Evolutionary conservation across 164 flowering plant species (phyloP).

Genomic region (Chimonanthus praecox): DNA sequence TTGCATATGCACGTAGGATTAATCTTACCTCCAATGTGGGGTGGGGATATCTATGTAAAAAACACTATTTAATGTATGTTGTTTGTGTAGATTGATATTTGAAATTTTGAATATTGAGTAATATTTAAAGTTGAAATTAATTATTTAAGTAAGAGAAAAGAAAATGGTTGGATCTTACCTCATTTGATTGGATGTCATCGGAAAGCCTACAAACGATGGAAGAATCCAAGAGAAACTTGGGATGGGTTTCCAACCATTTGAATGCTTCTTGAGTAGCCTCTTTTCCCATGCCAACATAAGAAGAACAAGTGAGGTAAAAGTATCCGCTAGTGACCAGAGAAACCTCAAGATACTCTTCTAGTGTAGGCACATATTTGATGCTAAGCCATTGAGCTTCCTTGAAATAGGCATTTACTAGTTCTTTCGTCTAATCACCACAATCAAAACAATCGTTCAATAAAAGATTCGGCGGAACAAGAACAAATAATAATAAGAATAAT

Average conservation of each 20-base stretch:
- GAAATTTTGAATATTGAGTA: no score
- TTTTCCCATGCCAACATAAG: slow-evolving; percentile 1
- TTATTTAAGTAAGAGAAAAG: no score
- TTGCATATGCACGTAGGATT: no score
- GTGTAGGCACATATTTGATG: slow-evolving; percentile 18
- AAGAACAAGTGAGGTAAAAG: background rate
- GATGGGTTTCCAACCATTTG: background rate
- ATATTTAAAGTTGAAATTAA: no score
- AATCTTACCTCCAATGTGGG: no score
- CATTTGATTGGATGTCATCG: background rate
- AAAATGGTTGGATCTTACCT: background rate
- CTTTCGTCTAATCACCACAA: slow-evolving; percentile 3
- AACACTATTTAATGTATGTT: no score
- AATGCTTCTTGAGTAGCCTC: background rate
- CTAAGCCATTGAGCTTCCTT: slow-evolving; percentile 27
- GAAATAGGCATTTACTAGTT: slow-evolving; percentile 6
- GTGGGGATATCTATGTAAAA: no score
- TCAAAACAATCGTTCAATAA: background rate
- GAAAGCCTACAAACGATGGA: background rate
- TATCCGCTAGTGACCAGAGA: background rate
- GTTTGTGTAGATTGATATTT: no score
- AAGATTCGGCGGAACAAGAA: no score
- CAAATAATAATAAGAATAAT: no score
- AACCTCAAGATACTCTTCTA: slow-evolving; percentile 23
- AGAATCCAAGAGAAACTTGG: background rate